Percentiles rank a stretch among this genome's conserved stretches.
Evolutionary conservation across 257 asterid genomes (phyloP).

Genomic region (Solanum clarkiae): DNA sequence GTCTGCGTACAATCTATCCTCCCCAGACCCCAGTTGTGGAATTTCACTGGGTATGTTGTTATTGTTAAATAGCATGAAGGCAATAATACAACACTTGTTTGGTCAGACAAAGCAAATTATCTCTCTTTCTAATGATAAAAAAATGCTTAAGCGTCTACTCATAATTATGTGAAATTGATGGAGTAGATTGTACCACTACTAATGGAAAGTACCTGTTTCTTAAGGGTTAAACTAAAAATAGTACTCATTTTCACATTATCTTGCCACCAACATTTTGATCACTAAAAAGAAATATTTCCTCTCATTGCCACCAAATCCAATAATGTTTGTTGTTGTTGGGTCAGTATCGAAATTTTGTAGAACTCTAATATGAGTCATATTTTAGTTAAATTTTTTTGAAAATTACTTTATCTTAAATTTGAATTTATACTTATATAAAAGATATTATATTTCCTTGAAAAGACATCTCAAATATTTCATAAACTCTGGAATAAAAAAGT

Average conservation of each 20-base stretch:
- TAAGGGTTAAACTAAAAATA: not conserved
- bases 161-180: not conserved
- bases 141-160: not conserved
- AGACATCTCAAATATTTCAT: too few relatives aligned
- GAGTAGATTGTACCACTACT: not conserved
- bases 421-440: too few relatives aligned
- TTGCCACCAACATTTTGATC: not conserved
- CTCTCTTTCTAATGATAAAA: not conserved
- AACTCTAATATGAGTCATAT: too few relatives aligned
- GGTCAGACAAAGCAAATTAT: not conserved
- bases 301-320: not conserved
- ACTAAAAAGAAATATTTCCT: not conserved
- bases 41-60: too few relatives aligned
- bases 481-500: too few relatives aligned
- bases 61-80: not conserved
- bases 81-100: not conserved
- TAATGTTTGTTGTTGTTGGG: not conserved
- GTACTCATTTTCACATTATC: not conserved
- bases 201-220: not conserved
- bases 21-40: too few relatives aligned
- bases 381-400: too few relatives aligned
- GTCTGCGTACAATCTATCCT: too few relatives aligned
- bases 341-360: too few relatives aligned
- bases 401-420: too few relatives aligned
- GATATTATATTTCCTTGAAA: too few relatives aligned